These are phyloP conservation scores for Dichotomopilus funicola DNA, from an alignment of 2,329 filamentous ascomycete genomes.

Conservation along the genomic window DNA sequence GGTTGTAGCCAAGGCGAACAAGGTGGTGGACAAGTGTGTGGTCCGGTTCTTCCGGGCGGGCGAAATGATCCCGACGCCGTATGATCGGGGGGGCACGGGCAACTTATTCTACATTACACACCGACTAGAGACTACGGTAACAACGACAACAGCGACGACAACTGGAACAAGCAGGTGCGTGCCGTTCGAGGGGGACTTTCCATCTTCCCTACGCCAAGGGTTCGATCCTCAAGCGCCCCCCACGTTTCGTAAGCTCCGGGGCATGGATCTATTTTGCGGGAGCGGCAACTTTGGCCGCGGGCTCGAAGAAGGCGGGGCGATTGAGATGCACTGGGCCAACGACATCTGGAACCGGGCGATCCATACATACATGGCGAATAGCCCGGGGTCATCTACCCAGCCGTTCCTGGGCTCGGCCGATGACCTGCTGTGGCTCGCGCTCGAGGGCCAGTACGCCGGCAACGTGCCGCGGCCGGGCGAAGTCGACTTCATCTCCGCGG, in stretches of 20 bases:
- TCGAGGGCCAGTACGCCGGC: slow-evolving; percentile 42
- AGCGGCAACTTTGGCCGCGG: slow-evolving; percentile 72
- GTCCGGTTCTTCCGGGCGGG: slow-evolving; percentile 47
- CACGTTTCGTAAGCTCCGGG: slow-evolving; percentile 40
- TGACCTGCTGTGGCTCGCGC: slow-evolving; percentile 51
- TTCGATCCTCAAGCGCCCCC: slow-evolving; percentile 38
- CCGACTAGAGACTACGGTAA: slow-evolving; percentile 19
- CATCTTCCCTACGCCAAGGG: slow-evolving; percentile 44
- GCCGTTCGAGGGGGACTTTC: slow-evolving; percentile 31
- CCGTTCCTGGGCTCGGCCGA: slow-evolving; percentile 69
- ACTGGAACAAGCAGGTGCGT: slow-evolving; percentile 19
- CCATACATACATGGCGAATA: slow-evolving; percentile 68
- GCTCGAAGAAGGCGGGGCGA: slow-evolving; percentile 62
- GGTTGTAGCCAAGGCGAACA: slow-evolving; percentile 30
- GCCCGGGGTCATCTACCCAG: slow-evolving; percentile 34
- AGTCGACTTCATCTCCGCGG: slow-evolving; percentile 64
- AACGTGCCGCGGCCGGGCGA: slow-evolving; percentile 53
- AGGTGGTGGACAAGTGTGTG: slow-evolving; percentile 51
- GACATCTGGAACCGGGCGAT: slow-evolving; percentile 60
- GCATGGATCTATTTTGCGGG: slow-evolving; percentile 70
- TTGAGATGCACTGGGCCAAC: slow-evolving; percentile 61
- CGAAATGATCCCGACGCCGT: slow-evolving; percentile 52
- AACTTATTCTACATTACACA: slow-evolving; percentile 60
- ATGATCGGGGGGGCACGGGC: slow-evolving; percentile 57
- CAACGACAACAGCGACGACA: slow-evolving; percentile 18